Evolutionary conservation across 2,329 filamentous ascomycete species (phyloP).

Genomic region (Plectosphaerella sp.): DNA sequence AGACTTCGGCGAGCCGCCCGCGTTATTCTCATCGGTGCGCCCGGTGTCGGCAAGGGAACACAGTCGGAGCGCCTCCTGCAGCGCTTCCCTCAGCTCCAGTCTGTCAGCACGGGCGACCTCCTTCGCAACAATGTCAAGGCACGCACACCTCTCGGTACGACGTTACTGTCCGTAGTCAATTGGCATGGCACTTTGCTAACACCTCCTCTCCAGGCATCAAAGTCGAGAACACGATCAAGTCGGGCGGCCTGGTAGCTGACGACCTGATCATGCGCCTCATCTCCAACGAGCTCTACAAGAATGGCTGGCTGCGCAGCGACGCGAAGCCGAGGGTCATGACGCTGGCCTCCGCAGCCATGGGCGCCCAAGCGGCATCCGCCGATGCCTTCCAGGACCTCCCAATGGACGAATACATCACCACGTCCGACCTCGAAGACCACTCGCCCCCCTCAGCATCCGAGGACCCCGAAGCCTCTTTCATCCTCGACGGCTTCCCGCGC

Average conservation of each 20-base stretch:
- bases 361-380: slow-evolving; percentile 32
- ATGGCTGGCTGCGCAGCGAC: slow-evolving; percentile 69
- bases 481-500: slow-evolving; percentile 93
- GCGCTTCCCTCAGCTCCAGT: slow-evolving; percentile 81
- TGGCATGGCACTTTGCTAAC: background rate
- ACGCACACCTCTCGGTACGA: slow-evolving; percentile 75
- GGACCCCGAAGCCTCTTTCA: slow-evolving; percentile 77
- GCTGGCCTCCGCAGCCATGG: slow-evolving; percentile 31
- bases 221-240: slow-evolving; percentile 83
- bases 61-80: slow-evolving; percentile 85
- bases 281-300: slow-evolving; percentile 77
- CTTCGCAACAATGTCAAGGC: slow-evolving; percentile 89
- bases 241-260: slow-evolving; percentile 87
- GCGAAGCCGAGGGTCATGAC: slow-evolving; percentile 45
- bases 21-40: slow-evolving; percentile 90
- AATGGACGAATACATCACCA: slow-evolving; percentile 34
- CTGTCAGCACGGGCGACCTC: slow-evolving; percentile 91
- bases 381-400: slow-evolving; percentile 21
- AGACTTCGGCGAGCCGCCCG: slow-evolving; percentile 77
- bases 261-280: slow-evolving; percentile 89
- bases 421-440: slow-evolving; percentile 31
- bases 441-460: slow-evolving; percentile 49
- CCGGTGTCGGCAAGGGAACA: slow-evolving; percentile 96
- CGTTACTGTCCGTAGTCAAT: background rate
- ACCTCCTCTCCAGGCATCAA: slow-evolving; percentile 63